phyloP scores from a whole-genome alignment of 805 yeast species.

The Spathaspora hagerdaliae region DNA sequence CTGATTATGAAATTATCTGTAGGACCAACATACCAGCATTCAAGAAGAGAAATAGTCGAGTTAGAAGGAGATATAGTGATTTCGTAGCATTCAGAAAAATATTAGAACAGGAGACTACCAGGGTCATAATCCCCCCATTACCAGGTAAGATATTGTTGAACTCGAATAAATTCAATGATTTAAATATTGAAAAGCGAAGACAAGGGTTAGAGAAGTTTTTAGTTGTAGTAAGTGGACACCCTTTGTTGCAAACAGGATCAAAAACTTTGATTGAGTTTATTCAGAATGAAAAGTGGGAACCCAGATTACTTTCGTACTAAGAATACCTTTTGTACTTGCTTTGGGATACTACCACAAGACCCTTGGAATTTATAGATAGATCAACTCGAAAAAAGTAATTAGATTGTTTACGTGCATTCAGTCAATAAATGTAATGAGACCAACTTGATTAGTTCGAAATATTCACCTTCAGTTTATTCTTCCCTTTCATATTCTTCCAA shows the following conservation, averaged over 20 bases:
- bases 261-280: slow-evolving; percentile 75
- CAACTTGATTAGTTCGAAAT: too few species aligned
- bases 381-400: too few species aligned
- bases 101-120: slow-evolving; percentile 68
- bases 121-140: slow-evolving; percentile 79
- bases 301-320: slow-evolving; percentile 6
- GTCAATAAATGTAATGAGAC: too few species aligned
- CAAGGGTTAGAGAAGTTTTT: slow-evolving; percentile 81
- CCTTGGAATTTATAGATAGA: too few species aligned
- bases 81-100: slow-evolving; percentile 77
- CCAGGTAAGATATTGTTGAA: slow-evolving; percentile 83
- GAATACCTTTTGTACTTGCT: too few species aligned
- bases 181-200: slow-evolving; percentile 78
- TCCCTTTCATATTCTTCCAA: too few species aligned
- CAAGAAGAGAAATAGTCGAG: slow-evolving; percentile 55
- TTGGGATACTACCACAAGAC: too few species aligned
- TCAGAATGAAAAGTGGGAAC: slow-evolving; percentile 80
- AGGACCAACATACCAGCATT: slow-evolving; percentile 90
- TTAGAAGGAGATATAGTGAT: slow-evolving; percentile 85
- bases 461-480: too few species aligned
- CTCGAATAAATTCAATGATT: slow-evolving; percentile 70
- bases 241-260: slow-evolving; percentile 83
- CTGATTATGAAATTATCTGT: slow-evolving; percentile 89
- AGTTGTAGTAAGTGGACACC: slow-evolving; percentile 82
- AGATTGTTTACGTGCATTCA: too few species aligned